Evolutionary conservation across 306 rosid species (phyloP).

Genomic region (Prinsepia uniflora): DNA sequence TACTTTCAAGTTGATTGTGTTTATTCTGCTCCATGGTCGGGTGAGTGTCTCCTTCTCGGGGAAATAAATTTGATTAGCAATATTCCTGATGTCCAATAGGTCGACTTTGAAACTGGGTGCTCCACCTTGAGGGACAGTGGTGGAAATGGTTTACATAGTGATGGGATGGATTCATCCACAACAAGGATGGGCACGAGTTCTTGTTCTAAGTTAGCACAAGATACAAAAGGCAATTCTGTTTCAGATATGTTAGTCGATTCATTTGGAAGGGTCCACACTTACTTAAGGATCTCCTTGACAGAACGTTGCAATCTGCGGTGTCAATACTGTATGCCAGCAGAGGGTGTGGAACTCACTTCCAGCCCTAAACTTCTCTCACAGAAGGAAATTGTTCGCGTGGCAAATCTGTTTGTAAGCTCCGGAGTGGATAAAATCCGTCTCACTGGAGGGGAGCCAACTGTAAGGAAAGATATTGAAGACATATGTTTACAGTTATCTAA

Average conservation of each 20-base stretch:
- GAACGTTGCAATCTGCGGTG: constrained; percentile 94
- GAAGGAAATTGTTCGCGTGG: constrained; percentile 61
- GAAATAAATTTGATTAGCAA: constrained; percentile 10
- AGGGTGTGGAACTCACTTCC: constrained; percentile 85
- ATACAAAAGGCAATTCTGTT: constrained; percentile 38
- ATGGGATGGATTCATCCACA: constrained; percentile 27
- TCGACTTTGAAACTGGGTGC: constrained; percentile 31
- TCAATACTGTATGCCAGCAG: constrained; percentile 89
- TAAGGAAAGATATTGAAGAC: constrained; percentile 84
- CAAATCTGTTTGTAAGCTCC: constrained; percentile 65
- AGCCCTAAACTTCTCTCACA: constrained; percentile 51
- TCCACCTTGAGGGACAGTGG: constrained; percentile 23
- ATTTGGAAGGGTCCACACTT: constrained; percentile 86
- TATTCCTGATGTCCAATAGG: constrained; percentile 32
- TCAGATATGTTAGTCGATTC: constrained; percentile 93
- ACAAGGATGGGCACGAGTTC: constrained; percentile 44
- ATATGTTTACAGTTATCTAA: constrained; percentile 68
- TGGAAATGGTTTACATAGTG: constrained; percentile 22
- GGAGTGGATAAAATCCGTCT: constrained; percentile 82
- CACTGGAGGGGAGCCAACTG: constrained; percentile 94
- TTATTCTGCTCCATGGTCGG: not conserved
- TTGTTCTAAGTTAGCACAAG: constrained; percentile 45
- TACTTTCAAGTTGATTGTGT: constrained; percentile 5
- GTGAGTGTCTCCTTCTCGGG: not conserved
- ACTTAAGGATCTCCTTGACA: constrained; percentile 87